These are phyloP conservation scores for Salix suchowensis DNA, from an alignment of 345 rosid species.

Conservation along the genomic window DNA sequence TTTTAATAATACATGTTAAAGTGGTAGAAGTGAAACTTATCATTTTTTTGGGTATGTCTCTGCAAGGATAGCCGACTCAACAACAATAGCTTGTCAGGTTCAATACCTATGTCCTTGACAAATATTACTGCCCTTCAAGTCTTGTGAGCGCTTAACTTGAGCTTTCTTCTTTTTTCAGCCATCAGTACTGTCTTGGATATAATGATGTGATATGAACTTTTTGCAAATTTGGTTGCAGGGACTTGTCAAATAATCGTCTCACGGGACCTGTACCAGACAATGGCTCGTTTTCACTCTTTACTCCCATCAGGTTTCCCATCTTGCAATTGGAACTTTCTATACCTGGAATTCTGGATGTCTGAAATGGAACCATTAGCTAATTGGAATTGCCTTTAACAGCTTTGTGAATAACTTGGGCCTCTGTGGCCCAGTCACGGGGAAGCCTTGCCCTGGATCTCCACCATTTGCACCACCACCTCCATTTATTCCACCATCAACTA, in stretches of 20 bases:
- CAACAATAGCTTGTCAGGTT: slow-evolving; percentile 38
- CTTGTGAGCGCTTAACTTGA: slow-evolving; percentile 26
- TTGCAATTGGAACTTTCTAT: background rate
- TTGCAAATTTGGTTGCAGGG: slow-evolving; percentile 21
- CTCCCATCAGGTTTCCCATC: slow-evolving; percentile 31
- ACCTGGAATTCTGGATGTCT: background rate
- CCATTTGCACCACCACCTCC: slow-evolving; percentile 61
- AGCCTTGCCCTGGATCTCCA: slow-evolving; percentile 56
- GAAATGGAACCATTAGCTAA: background rate
- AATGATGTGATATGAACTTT: background rate
- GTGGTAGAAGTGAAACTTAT: background rate
- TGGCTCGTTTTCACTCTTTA: slow-evolving; percentile 31
- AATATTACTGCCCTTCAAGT: slow-evolving; percentile 31
- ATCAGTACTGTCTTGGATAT: background rate
- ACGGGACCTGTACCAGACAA: slow-evolving; percentile 36
- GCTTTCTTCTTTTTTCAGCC: background rate
- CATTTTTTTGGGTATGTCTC: slow-evolving; percentile 4
- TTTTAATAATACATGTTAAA: background rate
- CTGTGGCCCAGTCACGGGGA: slow-evolving; percentile 97
- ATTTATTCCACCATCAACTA: slow-evolving; percentile 78
- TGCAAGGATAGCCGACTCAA: slow-evolving; percentile 40
- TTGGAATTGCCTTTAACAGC: slow-evolving; percentile 27
- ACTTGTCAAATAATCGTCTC: slow-evolving; percentile 36
- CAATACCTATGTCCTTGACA: slow-evolving; percentile 37
- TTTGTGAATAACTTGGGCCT: slow-evolving; percentile 88